Evolutionary conservation across 164 flowering plant species (phyloP).

Genomic region (Taxillus chinensis): DNA sequence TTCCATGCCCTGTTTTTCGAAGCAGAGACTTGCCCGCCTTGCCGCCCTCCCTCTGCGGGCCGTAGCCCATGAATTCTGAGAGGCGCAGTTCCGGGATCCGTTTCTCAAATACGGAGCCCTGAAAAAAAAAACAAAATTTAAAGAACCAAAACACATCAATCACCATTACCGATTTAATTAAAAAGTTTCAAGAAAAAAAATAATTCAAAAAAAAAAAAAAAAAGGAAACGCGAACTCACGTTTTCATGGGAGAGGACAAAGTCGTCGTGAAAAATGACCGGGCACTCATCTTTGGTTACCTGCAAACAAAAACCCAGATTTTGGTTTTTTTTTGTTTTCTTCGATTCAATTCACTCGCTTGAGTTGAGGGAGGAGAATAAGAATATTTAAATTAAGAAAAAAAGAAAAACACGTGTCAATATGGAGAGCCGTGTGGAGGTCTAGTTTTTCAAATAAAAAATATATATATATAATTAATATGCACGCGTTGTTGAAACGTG

Average conservation of each 20-base stretch:
- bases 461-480: too few species aligned
- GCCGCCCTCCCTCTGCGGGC: slow-evolving; percentile 54
- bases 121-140: slow-evolving; percentile 12
- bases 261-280: slow-evolving; percentile 65
- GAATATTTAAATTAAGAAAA: too few species aligned
- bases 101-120: slow-evolving; percentile 62
- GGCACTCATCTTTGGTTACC: slow-evolving; percentile 66
- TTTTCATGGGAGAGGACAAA: slow-evolving; percentile 40
- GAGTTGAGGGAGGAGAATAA: too few species aligned
- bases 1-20: slow-evolving; percentile 75
- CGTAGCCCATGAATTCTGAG: slow-evolving; percentile 61
- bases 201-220: background rate
- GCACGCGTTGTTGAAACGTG: too few species aligned
- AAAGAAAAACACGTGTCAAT: too few species aligned
- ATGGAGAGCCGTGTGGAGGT: too few species aligned
- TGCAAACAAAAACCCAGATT: slow-evolving; percentile 22
- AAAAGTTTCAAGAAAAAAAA: too few species aligned
- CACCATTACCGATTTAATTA: too few species aligned
- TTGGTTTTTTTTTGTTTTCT: background rate
- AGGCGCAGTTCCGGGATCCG: slow-evolving; percentile 60
- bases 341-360: too few species aligned
- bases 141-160: too few species aligned
- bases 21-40: slow-evolving; percentile 44
- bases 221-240: slow-evolving; percentile 20
- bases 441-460: too few species aligned